phyloP scores from a whole-genome alignment of 768 basidiomycete species.

The Nevesoporus exiguus region DNA sequence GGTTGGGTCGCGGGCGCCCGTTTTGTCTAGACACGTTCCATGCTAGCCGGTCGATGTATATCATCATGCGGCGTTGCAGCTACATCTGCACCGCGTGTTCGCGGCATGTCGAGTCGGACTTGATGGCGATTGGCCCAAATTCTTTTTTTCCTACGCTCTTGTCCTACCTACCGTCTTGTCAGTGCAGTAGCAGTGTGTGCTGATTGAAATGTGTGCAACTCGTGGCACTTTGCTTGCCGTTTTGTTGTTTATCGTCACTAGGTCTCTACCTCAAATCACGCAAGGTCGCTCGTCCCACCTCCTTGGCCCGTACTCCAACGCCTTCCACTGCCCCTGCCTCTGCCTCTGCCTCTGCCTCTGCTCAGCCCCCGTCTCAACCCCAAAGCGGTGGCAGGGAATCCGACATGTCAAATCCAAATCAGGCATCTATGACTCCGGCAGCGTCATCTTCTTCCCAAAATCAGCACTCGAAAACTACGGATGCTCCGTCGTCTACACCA shows the following conservation, averaged over 20 bases:
- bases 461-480: slow-evolving; percentile 32
- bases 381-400: slow-evolving; percentile 34
- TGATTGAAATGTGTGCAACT: slow-evolving; percentile 40
- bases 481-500: slow-evolving; percentile 26
- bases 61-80: slow-evolving; percentile 32
- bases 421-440: slow-evolving; percentile 33
- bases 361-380: slow-evolving; percentile 29
- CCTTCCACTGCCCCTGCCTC: slow-evolving; percentile 32
- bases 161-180: slow-evolving; percentile 32
- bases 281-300: slow-evolving; percentile 68
- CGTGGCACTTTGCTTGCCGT: slow-evolving; percentile 34
- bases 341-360: slow-evolving; percentile 33
- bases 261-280: slow-evolving; percentile 85
- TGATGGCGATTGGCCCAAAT: slow-evolving; percentile 35
- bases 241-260: slow-evolving; percentile 39
- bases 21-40: slow-evolving; percentile 24
- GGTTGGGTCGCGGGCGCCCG: slow-evolving; percentile 33
- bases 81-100: slow-evolving; percentile 35
- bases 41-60: slow-evolving; percentile 32
- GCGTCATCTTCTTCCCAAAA: slow-evolving; percentile 26
- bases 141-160: slow-evolving; percentile 31
- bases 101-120: slow-evolving; percentile 32
- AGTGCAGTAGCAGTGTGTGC: slow-evolving; percentile 35
- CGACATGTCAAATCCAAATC: slow-evolving; percentile 37
- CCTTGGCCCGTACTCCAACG: slow-evolving; percentile 44